A percentile compares a stretch with the other conserved stretches of the same genome.
These are phyloP conservation scores for Secale cereale DNA, from an alignment of 176 grass and related monocot genomes.

Conservation along the genomic window DNA sequence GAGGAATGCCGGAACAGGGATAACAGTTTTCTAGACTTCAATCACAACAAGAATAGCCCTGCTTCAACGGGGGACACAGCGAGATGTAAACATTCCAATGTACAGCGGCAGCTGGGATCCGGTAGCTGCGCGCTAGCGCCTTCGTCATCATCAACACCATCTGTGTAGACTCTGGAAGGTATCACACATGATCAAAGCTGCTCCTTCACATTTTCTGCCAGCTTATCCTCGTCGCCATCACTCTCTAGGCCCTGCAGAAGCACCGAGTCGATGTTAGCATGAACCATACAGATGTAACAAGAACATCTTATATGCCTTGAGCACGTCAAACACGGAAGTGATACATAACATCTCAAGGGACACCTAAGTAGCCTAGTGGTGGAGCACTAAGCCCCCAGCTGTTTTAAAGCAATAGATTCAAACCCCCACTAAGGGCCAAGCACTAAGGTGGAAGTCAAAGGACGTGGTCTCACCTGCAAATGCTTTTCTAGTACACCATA, in stretches of 20 bases:
- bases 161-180: background rate
- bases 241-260: constrained; percentile 70
- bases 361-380: background rate
- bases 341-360: background rate
- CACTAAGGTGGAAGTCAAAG: background rate
- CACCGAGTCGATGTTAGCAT: constrained; percentile 3
- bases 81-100: constrained; percentile 31
- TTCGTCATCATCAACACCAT: background rate
- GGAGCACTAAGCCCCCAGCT: background rate
- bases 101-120: constrained; percentile 36
- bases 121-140: background rate
- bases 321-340: background rate
- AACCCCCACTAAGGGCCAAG: background rate
- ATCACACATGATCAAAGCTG: background rate
- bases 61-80: constrained; percentile 19
- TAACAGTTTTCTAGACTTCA: background rate
- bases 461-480: background rate
- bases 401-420: background rate
- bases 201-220: constrained; percentile 32
- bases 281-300: constrained; percentile 6
- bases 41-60: background rate
- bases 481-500: background rate
- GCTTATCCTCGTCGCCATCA: constrained; percentile 60
- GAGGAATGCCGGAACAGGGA: background rate
- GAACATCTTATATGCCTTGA: background rate